A percentile compares a stretch with the other conserved stretches of the same genome.
Conservation (phyloP, 257 asterid genomes). For the Ophiorrhiza pumila region DNA sequence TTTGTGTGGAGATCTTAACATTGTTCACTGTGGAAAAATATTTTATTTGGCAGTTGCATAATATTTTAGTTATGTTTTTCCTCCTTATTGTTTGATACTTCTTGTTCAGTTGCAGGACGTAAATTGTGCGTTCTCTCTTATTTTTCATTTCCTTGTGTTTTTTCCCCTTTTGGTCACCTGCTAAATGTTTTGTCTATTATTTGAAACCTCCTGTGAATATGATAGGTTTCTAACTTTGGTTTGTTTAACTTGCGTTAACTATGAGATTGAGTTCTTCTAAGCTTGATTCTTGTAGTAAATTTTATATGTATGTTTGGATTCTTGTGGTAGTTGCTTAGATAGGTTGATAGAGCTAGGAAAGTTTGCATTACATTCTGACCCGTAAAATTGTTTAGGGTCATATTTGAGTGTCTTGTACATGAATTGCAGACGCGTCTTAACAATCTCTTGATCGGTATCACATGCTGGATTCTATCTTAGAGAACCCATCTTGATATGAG, state of each 20-base stretch:
- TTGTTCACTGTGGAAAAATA: neutral
- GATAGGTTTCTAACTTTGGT: neutral
- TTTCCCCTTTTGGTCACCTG: neutral
- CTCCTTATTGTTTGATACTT: neutral
- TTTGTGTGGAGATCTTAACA: neutral
- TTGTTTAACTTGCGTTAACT: neutral
- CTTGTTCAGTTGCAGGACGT: neutral
- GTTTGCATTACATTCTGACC: conserved; percentile 29
- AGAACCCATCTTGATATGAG: conserved; percentile 60
- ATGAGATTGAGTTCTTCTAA: neutral
- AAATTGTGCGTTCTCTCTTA: neutral
- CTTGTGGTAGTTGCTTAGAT: neutral
- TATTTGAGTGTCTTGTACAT: conserved; percentile 54
- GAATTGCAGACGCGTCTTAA: conserved; percentile 59
- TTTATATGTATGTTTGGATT: neutral
- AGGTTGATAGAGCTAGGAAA: conserved; percentile 12
- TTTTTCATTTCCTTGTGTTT: neutral
- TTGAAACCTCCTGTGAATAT: no score
- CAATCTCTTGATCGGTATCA: conserved; percentile 53
- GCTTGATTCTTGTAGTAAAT: neutral
- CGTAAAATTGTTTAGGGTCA: conserved; percentile 53
- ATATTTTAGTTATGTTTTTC: neutral
- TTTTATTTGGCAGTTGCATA: neutral
- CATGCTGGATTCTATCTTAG: conserved; percentile 58
- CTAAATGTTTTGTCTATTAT: neutral